Evolutionary conservation across 2,329 filamentous ascomycete genomes (phyloP).

Genomic region (Fusarium miscanthi): DNA sequence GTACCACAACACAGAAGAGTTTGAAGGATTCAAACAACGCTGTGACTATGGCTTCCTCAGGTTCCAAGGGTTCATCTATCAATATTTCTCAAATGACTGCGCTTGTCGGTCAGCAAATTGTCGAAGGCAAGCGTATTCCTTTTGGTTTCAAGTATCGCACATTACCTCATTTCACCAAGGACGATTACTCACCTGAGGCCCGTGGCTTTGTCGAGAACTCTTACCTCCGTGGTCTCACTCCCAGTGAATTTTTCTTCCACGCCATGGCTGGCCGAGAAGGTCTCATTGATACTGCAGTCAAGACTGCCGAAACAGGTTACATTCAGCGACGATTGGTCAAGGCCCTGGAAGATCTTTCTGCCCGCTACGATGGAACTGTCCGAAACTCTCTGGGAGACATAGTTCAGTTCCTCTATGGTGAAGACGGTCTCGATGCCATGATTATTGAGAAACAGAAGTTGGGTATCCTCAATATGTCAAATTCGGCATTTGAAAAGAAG

Average conservation of each 20-base stretch:
- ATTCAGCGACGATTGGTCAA: constrained; percentile 99
- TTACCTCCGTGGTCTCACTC: constrained; percentile 93
- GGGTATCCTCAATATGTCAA: constrained; percentile 84
- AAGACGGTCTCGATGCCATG: constrained; percentile 94
- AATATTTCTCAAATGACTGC: constrained; percentile 99
- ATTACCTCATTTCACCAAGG: constrained; percentile 97
- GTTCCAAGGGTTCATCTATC: constrained; percentile 98
- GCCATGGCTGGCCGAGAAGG: constrained; percentile 99
- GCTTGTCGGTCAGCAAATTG: constrained; percentile 96
- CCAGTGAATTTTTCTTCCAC: constrained; percentile 99
- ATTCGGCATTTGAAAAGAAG: constrained; percentile 79
- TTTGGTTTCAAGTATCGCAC: constrained; percentile 99
- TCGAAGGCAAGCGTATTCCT: constrained; percentile 98
- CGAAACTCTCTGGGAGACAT: constrained; percentile 97
- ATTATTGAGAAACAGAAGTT: constrained; percentile 94
- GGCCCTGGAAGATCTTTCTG: constrained; percentile 96
- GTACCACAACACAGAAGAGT: constrained; percentile 90
- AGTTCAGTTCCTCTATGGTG: constrained; percentile 96
- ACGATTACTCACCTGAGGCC: constrained; percentile 97
- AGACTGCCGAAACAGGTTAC: constrained; percentile 98
- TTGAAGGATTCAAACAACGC: constrained; percentile 97
- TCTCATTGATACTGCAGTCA: constrained; percentile 99
- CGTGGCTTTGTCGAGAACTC: constrained; percentile 99
- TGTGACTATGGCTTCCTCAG: constrained; percentile 94
- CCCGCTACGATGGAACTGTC: constrained; percentile 97